Evolutionary conservation across 2,329 filamentous ascomycete genomes (phyloP), one percentile per base, ranked within the genome.

Genomic region (Talaromyces sp.): DNA sequence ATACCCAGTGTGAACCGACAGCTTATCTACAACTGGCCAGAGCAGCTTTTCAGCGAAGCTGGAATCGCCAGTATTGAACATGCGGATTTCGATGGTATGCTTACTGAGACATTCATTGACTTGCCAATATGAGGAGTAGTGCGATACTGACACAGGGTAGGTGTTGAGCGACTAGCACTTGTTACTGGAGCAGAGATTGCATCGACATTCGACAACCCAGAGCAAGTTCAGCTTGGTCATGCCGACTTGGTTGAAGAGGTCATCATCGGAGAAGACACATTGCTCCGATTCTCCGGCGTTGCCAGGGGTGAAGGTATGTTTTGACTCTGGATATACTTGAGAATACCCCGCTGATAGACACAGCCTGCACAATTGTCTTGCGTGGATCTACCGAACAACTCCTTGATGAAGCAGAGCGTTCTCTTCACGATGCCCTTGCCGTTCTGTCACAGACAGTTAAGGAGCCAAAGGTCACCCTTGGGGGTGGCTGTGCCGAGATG

Each of bases 1-100:
- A 14, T 19, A 24, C 35, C 4, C 19, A 65, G 64, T 80, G 97
- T 99, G 80, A 99, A 99, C 86, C 86, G 95, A 72, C 95, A 99
- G 79, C 88, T 99, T 69, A 99, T 99, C 82, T 99, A 99, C 86
- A 99, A 99, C 85, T 99, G 95, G 95, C 95, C 95, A 6, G 95
- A 99, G 81, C 95, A 99, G 82, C 89, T 99, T 56, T 99, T 99
- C 76, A 93, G 94, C 41, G 95, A 99, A 78, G 94, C 93, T 8
- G 95, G 95, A 68, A 98, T 99, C 80, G 91, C 96, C 84, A 97
- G 93, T 33, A 99, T 99, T 72, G 95, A 99, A 83, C 95, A 99
- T 78, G 95, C 95, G 70, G 95, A 99, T 81, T 99, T 99, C 75
- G 95, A 99, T 76, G 95, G 95, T 65, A 58, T 14, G 64, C n/a